Percentiles rank a stretch among this genome's conserved stretches.
phyloP scores from a whole-genome alignment of 176 grass and related monocot species.

The Puya raimondii region DNA sequence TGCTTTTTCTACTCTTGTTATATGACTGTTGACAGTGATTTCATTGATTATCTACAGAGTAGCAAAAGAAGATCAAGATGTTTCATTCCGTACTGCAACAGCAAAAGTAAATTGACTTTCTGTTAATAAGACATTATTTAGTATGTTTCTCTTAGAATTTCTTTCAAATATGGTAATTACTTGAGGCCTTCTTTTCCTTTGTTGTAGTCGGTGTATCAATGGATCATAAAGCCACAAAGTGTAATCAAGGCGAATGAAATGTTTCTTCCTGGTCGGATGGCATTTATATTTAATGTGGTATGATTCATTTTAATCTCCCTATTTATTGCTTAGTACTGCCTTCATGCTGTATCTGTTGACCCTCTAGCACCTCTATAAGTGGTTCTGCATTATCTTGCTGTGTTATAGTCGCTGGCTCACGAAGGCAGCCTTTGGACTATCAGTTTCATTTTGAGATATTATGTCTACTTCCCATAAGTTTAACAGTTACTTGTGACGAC shows the following conservation, averaged over 20 bases:
- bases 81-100: slow-evolving; percentile 85
- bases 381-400: not conserved
- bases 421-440: not conserved
- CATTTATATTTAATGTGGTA: slow-evolving; percentile 98
- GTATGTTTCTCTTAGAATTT: not conserved
- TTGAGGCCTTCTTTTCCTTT: slow-evolving; percentile 24
- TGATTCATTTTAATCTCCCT: slow-evolving; percentile 1
- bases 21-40: not conserved
- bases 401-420: not conserved
- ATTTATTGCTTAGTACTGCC: not conserved
- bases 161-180: not conserved
- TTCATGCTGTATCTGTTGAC: not conserved
- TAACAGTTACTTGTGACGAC: not conserved
- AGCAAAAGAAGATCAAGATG: slow-evolving; percentile 50
- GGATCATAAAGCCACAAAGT: slow-evolving; percentile 85
- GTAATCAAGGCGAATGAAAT: slow-evolving; percentile 78
- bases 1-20: not conserved
- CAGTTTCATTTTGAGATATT: not conserved
- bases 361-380: not conserved
- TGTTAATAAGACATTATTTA: slow-evolving; percentile 2
- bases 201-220: slow-evolving; percentile 87
- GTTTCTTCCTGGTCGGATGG: slow-evolving; percentile 97
- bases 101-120: slow-evolving; percentile 51
- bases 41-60: slow-evolving; percentile 33
- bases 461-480: not conserved